Percentiles rank a stretch among this genome's conserved stretches.
phyloP scores from a whole-genome alignment of 331 rosid genomes.

The Quercus phellos region DNA sequence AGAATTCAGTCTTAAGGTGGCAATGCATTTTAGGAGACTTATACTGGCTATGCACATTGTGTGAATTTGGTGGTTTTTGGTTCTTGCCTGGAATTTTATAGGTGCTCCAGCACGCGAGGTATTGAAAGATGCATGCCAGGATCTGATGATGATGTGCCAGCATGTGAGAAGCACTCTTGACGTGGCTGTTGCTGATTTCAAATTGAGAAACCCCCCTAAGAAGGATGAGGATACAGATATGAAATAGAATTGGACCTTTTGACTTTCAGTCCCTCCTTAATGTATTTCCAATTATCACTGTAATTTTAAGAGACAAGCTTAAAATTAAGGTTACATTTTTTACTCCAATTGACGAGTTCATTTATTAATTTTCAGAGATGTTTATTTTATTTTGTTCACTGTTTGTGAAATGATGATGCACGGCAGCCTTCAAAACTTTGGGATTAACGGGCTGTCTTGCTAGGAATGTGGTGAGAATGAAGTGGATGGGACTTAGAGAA shows the following conservation, averaged over 20 bases:
- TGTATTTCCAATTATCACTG: not conserved
- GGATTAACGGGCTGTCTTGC: no score
- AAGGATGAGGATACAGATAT: constrained; percentile 25
- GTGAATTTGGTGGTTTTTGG: not conserved
- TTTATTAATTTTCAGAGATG: not conserved
- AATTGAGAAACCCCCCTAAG: constrained; percentile 19
- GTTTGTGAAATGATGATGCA: not conserved
- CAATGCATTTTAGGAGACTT: not conserved
- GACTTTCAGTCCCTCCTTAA: not conserved
- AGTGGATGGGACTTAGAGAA: no score
- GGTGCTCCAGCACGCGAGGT: constrained; percentile 75
- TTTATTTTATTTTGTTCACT: not conserved
- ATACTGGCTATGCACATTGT: not conserved
- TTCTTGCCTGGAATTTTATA: constrained; percentile 19
- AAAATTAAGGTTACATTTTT: not conserved
- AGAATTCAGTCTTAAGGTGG: not conserved
- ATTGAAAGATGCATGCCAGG: constrained; percentile 68
- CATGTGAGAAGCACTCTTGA: constrained; percentile 63
- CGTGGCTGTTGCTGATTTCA: constrained; percentile 59
- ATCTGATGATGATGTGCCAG: constrained; percentile 68
- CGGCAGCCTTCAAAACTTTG: no score
- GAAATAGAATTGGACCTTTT: constrained; percentile 1
- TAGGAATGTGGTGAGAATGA: no score
- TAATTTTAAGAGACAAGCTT: not conserved
- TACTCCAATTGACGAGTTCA: not conserved